Conservation (phyloP, 2,329 filamentous ascomycete genomes). For the Cladosporium sp. region DNA sequence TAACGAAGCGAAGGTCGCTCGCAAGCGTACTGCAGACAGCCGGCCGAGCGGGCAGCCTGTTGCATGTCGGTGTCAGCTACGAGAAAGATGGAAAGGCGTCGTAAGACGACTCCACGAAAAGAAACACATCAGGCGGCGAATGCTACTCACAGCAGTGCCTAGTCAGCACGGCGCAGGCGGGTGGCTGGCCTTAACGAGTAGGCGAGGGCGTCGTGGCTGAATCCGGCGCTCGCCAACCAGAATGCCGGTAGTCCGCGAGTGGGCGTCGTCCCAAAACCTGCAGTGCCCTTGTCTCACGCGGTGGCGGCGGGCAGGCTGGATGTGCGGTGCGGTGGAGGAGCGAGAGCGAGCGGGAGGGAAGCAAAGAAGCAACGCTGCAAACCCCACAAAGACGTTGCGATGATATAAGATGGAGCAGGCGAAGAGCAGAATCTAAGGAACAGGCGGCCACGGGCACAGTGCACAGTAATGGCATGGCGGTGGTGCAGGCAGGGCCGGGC, state of each 20-base stretch:
- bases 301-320: no score
- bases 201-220: background rate
- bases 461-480: no score
- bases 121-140: background rate
- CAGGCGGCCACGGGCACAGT: no score
- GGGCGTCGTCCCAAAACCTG: background rate
- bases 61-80: conserved; percentile 3
- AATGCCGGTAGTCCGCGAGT: background rate
- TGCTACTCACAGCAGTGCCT: background rate
- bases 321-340: no score
- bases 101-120: background rate
- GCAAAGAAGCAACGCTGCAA: no score
- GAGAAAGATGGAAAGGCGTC: background rate
- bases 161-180: background rate
- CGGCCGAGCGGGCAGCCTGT: background rate
- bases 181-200: background rate
- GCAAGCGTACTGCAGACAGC: background rate
- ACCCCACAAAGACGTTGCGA: no score
- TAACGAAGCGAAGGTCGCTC: background rate
- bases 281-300: no score
- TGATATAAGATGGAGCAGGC: no score
- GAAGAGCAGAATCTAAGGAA: no score
- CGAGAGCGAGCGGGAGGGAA: no score
- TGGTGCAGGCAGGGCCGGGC: no score
- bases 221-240: background rate